These are phyloP conservation scores for Clarkia xantiana DNA, from an alignment of 345 rosid species.

Conservation along the genomic window DNA sequence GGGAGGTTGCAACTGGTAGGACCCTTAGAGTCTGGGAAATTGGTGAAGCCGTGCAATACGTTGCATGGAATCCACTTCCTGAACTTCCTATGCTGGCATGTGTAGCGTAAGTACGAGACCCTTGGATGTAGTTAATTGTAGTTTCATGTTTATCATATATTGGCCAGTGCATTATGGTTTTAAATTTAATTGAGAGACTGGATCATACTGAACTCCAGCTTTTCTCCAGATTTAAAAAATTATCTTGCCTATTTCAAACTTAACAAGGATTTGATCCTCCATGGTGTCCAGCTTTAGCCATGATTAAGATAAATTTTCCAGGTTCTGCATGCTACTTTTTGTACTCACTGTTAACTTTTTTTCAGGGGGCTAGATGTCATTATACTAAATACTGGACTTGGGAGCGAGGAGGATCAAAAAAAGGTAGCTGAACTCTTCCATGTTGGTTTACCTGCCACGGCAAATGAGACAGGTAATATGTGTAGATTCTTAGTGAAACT, in stretches of 20 bases:
- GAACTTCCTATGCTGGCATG: conserved; percentile 62
- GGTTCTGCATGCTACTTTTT: neutral
- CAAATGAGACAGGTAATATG: conserved; percentile 27
- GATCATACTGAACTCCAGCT: too few relatives aligned
- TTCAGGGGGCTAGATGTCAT: conserved; percentile 48
- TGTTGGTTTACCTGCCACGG: conserved; percentile 15
- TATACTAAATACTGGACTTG: conserved; percentile 47
- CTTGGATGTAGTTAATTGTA: too few relatives aligned
- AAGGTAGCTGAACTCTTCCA: conserved; percentile 35
- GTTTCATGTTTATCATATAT: too few relatives aligned
- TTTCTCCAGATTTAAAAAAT: too few relatives aligned
- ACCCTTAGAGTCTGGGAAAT: conserved; percentile 54
- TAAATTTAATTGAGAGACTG: too few relatives aligned
- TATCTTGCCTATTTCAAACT: too few relatives aligned
- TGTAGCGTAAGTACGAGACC: conserved; percentile 36
- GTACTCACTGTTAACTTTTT: neutral
- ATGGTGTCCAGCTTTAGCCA: too few relatives aligned
- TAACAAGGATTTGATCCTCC: too few relatives aligned
- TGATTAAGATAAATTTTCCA: conserved; percentile 2
- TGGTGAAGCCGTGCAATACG: conserved; percentile 53
- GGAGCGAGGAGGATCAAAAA: conserved; percentile 38
- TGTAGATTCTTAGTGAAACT: neutral
- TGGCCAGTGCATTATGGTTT: too few relatives aligned
- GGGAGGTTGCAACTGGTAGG: conserved; percentile 71
- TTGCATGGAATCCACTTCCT: conserved; percentile 83